phyloP scores from a whole-genome alignment of 1,284 basidiomycete species.

The Phellinidium pouzarii region DNA sequence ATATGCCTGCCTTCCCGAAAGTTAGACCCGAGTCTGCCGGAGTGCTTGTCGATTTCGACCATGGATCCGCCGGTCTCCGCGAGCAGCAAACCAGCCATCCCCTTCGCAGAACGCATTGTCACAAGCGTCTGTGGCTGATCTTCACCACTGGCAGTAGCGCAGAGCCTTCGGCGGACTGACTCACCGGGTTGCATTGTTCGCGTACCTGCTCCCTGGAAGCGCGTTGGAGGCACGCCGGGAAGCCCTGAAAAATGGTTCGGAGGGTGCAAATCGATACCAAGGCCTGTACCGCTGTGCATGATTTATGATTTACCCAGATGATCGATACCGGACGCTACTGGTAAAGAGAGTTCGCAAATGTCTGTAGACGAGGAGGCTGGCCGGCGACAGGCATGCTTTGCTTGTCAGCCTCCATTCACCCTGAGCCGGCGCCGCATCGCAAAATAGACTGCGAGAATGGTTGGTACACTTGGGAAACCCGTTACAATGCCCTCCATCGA shows the following conservation, averaged over 20 bases:
- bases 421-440: neutral
- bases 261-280: neutral
- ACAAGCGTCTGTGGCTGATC: neutral
- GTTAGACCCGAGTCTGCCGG: constrained; percentile 27
- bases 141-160: neutral
- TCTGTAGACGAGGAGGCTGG: too few species aligned
- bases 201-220: neutral
- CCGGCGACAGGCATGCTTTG: too few species aligned
- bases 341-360: neutral
- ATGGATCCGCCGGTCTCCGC: constrained; percentile 39
- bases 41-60: constrained; percentile 32
- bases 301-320: too few species aligned
- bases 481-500: too few species aligned
- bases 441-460: too few species aligned
- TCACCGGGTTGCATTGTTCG: neutral
- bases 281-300: neutral
- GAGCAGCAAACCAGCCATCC: constrained; percentile 37
- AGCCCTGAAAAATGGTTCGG: neutral
- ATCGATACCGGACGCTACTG: too few species aligned
- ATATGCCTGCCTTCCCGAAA: constrained; percentile 36
- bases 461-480: too few species aligned
- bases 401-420: neutral
- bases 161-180: neutral
- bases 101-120: constrained; percentile 31
- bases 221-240: neutral